A percentile compares a stretch with the other conserved stretches of the same genome.
Conservation (phyloP, 225 moss, liverwort and hornwort genomes). For the Takakia lepidozioides region DNA sequence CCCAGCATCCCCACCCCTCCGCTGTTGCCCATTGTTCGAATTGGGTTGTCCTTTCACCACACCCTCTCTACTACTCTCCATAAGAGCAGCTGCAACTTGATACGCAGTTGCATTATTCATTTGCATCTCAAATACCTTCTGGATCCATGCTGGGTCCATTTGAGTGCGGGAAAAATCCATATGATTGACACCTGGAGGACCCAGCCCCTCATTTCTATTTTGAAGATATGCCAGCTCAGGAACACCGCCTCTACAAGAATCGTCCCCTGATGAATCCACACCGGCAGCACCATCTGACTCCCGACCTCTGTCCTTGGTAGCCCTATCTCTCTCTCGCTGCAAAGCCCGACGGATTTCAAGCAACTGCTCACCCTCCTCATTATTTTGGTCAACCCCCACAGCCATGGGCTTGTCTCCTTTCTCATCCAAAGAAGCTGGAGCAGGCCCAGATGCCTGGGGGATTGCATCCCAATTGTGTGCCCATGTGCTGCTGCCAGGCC, state of each 20-base stretch:
- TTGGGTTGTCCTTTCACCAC: slow-evolving; percentile 6
- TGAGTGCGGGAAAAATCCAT: slow-evolving; percentile 6
- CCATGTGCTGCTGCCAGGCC: slow-evolving; percentile 50
- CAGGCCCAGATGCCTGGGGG: slow-evolving; percentile 9
- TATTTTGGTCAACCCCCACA: slow-evolving; percentile 14
- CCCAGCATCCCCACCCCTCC: slow-evolving; percentile 15
- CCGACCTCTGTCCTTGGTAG: slow-evolving; percentile 20
- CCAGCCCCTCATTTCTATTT: slow-evolving; percentile 17
- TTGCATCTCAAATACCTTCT: slow-evolving; percentile 42
- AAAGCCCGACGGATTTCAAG: slow-evolving; percentile 37
- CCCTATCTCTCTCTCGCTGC: slow-evolving; percentile 36
- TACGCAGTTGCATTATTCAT: slow-evolving; percentile 26
- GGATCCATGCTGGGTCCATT: slow-evolving; percentile 44
- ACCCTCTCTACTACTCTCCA: slow-evolving; percentile 27
- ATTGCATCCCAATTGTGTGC: slow-evolving; percentile 34
- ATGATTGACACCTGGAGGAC: slow-evolving; percentile 10
- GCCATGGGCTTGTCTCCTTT: slow-evolving; percentile 31
- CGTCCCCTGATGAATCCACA: slow-evolving; percentile 22
- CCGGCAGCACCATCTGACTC: slow-evolving; percentile 28
- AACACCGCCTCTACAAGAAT: slow-evolving; percentile 15
- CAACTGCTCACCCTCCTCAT: slow-evolving; percentile 29
- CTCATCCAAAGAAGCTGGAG: slow-evolving; percentile 6
- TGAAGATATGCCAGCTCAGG: slow-evolving; percentile 24
- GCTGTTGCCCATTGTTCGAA: slow-evolving; percentile 11
- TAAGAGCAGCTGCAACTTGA: slow-evolving; percentile 25